phyloP scores from a whole-genome alignment of 2,329 filamentous ascomycete species.

The Stachybotrys elegans region DNA sequence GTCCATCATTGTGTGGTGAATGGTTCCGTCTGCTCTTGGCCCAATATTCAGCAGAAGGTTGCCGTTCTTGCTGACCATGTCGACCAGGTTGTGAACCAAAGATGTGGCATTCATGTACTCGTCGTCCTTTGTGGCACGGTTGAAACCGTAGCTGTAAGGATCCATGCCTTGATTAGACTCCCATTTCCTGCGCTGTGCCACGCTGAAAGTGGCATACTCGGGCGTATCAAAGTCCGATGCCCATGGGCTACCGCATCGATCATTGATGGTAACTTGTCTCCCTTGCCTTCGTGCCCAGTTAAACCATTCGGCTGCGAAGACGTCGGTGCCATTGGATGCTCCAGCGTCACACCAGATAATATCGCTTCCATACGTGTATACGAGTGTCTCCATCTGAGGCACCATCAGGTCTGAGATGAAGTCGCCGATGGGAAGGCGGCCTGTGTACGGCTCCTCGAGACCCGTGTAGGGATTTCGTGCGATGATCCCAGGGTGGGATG shows the following conservation, averaged over 20 bases:
- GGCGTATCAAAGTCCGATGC: conserved; percentile 54
- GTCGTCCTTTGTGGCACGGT: conserved; percentile 43
- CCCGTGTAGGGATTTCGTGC: conserved; percentile 40
- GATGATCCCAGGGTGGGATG: conserved; percentile 29
- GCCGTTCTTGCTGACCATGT: conserved; percentile 50
- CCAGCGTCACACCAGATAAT: conserved; percentile 47
- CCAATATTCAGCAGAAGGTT: conserved; percentile 54
- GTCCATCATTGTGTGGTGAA: conserved; percentile 41
- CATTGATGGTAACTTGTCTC: conserved; percentile 50
- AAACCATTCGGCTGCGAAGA: conserved; percentile 37
- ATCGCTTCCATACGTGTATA: conserved; percentile 36
- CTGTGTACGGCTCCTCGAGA: conserved; percentile 34
- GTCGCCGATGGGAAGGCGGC: conserved; percentile 30
- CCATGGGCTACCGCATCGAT: conserved; percentile 46
- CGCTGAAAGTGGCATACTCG: conserved; percentile 36
- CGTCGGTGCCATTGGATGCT: conserved; percentile 34
- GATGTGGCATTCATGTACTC: conserved; percentile 47
- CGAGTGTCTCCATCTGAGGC: conserved; percentile 41
- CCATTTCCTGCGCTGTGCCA: conserved; percentile 50
- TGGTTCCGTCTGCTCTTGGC: conserved; percentile 48
- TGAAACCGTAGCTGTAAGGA: conserved; percentile 55
- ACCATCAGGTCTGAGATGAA: conserved; percentile 38
- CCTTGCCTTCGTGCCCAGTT: conserved; percentile 30
- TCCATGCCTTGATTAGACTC: conserved; percentile 57
- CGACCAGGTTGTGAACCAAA: conserved; percentile 42